Base-by-base conservation (phyloP, 768 basidiomycete species). In the Candolleomyces eurysporus region DNA sequence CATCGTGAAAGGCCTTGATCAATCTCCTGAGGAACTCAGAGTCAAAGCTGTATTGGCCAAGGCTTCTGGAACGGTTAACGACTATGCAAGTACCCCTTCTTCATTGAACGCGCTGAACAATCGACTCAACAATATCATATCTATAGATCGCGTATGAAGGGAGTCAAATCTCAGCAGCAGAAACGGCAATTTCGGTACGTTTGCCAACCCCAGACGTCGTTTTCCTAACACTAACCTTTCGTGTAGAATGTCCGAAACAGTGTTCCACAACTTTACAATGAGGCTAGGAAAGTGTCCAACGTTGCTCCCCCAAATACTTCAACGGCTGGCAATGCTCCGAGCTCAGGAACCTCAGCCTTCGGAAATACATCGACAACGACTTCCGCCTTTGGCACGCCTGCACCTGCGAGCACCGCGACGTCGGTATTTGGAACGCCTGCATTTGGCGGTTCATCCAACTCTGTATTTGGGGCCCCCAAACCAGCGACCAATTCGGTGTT, bases 11-110 rank as follows among this genome's bases (percentile, higher is more conserved):
- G 87, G 84, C 2, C 72, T 89, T 36, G 94, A 97, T 64, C 79
- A 88, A 62, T 90, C 87, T 0, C 83, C 83, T 0, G 94, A 96
- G 67, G 94, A 97, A 72, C 73, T 96, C 49, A 81, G 91, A 48
- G 75, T 88, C 42, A 86, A 82, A 63, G 90, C 90, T 6, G 77
- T 79, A 2, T 72, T 76, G 8, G 88, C 90, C 0, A 64, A 82
- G 21, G 78, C 80, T 62, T 76, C 78, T 8, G 86, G 86, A 19
- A 86, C 80, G 53, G 64, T 76, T 7, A 78, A 82, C 43, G 85
- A 86, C 78, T 94, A 94, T 71, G 93, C 92, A 65, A 64, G 88
- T 78, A n/a, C 4, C 17, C 30, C 39, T 0, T 30, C 10, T 59
- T 40, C 45, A 57, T 57, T 30, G 31, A 46, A 46, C 8, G 22